Evolutionary conservation across 352 stramenopile species (phyloP), one percentile per base, ranked within the genome.

Genomic region (Pythium rhizo-oryzae): DNA sequence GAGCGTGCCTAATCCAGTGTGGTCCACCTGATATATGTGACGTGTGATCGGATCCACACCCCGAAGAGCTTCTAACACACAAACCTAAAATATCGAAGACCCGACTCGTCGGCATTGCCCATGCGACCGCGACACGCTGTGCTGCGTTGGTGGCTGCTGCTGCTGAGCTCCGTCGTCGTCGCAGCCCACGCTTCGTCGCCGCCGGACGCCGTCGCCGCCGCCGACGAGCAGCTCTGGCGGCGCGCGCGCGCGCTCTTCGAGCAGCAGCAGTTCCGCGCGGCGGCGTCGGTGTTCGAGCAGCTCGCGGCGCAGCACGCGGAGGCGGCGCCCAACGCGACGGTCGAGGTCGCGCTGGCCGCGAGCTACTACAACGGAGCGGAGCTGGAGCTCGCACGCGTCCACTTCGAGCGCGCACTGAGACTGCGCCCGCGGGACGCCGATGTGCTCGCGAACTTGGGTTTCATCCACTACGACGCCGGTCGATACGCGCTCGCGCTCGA

Each of bases 391-490:
- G 59, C 47, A 2, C 25, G 39, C 1, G 18, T 18, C 21, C 39
- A 49, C 37, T 60, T 44, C 39, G 28, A 53, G 39, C 49, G 23
- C 16, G 61, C 39, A 19, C 49, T 55, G 24, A 21, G n/a, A 3
- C 11, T 50, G 28, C 33, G 24, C 5, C 59, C 58, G 50, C 16
- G 19, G 11, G 25, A 63, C 25, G 18, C 49, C 18, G 33, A 19
- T 23, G 21, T 44, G 6, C 60, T 79, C 33, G 43, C 59, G 33
- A 73, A 72, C 28, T 68, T 84, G 15, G 80, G 74, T 1, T 63
- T 80, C 47, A 46, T 85, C 15, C 75, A 79, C 51, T 74, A 62
- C 37, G 69, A 77, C 0, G 69, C 73, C 39, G 59, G 67, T 2
- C 67, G 79, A 16, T 61, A 77, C 13, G 18, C 54, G 28, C 23